Conservation (phyloP, 2,329 filamentous ascomycete genomes). For the Claviceps humidiphila region DNA sequence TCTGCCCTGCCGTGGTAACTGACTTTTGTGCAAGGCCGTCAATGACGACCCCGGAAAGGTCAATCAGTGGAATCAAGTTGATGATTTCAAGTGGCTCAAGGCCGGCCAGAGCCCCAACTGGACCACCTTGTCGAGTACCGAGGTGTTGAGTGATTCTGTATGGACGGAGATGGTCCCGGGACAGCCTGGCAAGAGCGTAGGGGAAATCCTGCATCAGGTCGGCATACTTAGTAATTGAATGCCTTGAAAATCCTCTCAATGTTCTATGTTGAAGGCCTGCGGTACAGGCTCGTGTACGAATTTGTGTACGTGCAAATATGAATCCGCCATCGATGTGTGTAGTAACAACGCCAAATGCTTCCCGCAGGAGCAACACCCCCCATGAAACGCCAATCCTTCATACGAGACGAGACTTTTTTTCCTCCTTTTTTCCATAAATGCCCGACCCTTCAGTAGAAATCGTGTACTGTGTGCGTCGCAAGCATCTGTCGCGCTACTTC, state of each 20-base stretch:
- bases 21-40: constrained; percentile 10
- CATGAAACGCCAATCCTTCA: not conserved
- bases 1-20: not conserved
- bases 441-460: not conserved
- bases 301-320: not conserved
- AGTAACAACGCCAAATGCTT: not conserved
- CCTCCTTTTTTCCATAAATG: not conserved
- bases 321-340: not conserved
- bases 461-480: not conserved
- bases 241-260: not conserved
- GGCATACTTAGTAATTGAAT: constrained; percentile 20
- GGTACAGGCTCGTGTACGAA: not conserved
- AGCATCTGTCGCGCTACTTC: constrained; percentile 9
- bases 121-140: constrained; percentile 49
- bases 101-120: constrained; percentile 79
- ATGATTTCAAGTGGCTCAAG: constrained; percentile 97
- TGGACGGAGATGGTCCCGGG: constrained; percentile 61
- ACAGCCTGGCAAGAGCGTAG: constrained; percentile 44
- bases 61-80: constrained; percentile 80
- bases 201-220: constrained; percentile 48
- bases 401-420: not conserved
- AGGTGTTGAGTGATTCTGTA: constrained; percentile 45
- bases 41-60: constrained; percentile 19
- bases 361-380: not conserved
- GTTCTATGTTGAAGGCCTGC: not conserved